Evolutionary conservation across 2,329 filamentous ascomycete species (phyloP).

Genomic region (Alternaria sp.): DNA sequence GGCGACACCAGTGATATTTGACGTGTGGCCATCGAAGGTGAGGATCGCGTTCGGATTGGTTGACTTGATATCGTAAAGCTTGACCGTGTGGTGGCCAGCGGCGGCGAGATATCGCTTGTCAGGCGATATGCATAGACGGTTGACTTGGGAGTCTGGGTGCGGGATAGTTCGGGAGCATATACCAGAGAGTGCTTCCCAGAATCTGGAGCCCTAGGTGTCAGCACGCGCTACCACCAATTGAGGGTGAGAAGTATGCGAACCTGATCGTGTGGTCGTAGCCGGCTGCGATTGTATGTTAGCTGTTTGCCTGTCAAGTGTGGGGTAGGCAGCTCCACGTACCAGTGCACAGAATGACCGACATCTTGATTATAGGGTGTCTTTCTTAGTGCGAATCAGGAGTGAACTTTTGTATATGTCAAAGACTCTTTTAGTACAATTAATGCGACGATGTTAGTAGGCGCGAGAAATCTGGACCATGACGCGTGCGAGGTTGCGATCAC

Average conservation of each 20-base stretch:
- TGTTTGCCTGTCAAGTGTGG: conserved; percentile 8
- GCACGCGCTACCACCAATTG: conserved; percentile 1
- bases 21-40: conserved; percentile 94
- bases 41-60: conserved; percentile 95
- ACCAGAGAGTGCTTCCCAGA: conserved; percentile 97
- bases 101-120: conserved; percentile 96
- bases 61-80: conserved; percentile 98
- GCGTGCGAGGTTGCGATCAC: conserved; percentile 11
- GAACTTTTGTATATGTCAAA: background rate
- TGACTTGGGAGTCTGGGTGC: conserved; percentile 97
- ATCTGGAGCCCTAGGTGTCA: conserved; percentile 63
- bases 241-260: conserved; percentile 54
- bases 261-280: conserved; percentile 81
- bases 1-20: conserved; percentile 94
- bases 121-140: conserved; percentile 96
- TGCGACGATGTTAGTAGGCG: conserved; percentile 9
- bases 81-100: conserved; percentile 83
- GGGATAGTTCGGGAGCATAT: conserved; percentile 99
- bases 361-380: conserved; percentile 39
- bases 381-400: background rate
- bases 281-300: conserved; percentile 57
- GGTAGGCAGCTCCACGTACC: conserved; percentile 57
- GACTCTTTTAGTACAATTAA: conserved; percentile 1
- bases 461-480: conserved; percentile 10
- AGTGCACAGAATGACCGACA: conserved; percentile 75